Evolutionary conservation across 768 basidiomycete species (phyloP), one percentile per base, ranked within the genome.

Genomic region (Amanita brunnescens): DNA sequence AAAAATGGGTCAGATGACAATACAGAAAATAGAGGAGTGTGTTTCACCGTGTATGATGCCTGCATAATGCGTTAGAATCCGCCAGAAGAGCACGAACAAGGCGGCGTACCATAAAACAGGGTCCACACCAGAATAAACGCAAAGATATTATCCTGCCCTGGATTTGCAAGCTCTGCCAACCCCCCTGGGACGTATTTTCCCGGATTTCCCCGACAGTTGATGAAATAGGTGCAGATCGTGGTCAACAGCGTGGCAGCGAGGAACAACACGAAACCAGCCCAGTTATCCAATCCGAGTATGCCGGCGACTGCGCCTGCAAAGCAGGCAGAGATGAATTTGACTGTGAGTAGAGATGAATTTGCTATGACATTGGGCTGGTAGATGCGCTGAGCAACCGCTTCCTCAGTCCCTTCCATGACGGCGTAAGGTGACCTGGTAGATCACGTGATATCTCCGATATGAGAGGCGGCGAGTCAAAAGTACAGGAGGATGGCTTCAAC

Each of bases 41-140:
- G 47, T 57, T 72, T 62, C 59, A 78, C 76, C 76, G 61, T 77
- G 76, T 30, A 78, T 72, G 60, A 77, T 71, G 32, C 71, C 74
- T 77, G 45, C 30, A 53, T 38, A 42, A 40, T 35, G 26, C 32
- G 35, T 14, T 12, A 50, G 21, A 24, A 30, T 21, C 32, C 35
- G 32, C 29, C 8, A 37, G 26, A 23, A 14, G 40, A 14, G 20
- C 9, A 14, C 8, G 37, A 21, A 49, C 13, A 14, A 18, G 1
- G 52, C 13, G n/a, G 12, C 86, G 53, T 59, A 91, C 89, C 93
- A 64, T 89, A 95, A 64, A 93, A 88, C 50, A 95, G 70, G 32
- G 93, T 97, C 93, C 93, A 97, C 18, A 87, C 85, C 24, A 96
- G 78, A 52, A 97, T 78, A 60, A 94, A 97, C 2, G 91, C 90